Evolutionary conservation across 305 asterid genomes (phyloP).

Genomic region (Andrographis paniculata): DNA sequence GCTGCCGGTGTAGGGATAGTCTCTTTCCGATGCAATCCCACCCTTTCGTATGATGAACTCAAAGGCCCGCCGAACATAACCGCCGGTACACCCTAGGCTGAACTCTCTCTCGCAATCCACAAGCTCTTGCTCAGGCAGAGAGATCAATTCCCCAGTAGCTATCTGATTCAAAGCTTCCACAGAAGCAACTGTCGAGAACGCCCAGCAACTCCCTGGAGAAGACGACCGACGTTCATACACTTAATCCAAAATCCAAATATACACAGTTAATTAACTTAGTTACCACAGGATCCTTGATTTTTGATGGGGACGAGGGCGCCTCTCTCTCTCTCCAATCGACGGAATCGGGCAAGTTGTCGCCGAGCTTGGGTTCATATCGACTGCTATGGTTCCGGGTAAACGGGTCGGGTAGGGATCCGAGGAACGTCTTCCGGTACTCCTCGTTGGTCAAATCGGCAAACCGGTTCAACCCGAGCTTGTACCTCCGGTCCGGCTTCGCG

Average conservation of each 20-base stretch:
- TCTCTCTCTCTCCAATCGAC: constrained; percentile 69
- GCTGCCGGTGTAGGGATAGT: constrained; percentile 39
- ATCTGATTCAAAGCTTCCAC: constrained; percentile 49
- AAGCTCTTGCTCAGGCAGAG: constrained; percentile 59
- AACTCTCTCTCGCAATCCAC: constrained; percentile 48
- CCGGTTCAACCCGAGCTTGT: constrained; percentile 20
- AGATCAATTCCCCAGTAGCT: constrained; percentile 33
- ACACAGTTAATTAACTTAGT: too few species aligned
- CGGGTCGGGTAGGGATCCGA: too few species aligned
- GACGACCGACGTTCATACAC: not conserved
- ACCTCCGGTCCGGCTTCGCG: constrained; percentile 13
- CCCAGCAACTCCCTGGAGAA: constrained; percentile 71
- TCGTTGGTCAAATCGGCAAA: constrained; percentile 27
- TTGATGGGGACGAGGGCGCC: constrained; percentile 73
- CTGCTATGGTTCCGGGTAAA: constrained; percentile 21
- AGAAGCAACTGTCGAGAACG: constrained; percentile 47
- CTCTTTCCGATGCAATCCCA: constrained; percentile 54
- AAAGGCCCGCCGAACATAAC: constrained; percentile 56
- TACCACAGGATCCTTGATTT: constrained; percentile 91
- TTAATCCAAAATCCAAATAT: not conserved
- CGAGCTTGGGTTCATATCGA: constrained; percentile 39
- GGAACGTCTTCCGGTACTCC: too few species aligned
- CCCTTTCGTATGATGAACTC: constrained; percentile 49
- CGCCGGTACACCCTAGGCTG: constrained; percentile 50
- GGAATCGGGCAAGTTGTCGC: constrained; percentile 66